Conservation (phyloP, 108 stramenopile species). For the Nitzschia sp. region DNA sequence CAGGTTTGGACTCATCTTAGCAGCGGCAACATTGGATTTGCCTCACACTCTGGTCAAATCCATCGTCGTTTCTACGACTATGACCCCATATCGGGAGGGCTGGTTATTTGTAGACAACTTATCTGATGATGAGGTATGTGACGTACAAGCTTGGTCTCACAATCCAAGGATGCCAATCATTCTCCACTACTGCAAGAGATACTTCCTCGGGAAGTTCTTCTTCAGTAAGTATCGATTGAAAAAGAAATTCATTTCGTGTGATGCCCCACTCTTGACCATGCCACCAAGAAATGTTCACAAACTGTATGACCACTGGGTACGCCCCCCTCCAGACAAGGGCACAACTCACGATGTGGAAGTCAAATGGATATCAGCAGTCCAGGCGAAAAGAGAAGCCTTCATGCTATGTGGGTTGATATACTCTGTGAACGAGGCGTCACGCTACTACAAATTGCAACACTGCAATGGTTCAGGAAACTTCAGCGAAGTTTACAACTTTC, state of each 20-base stretch:
- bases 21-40: constrained; percentile 76
- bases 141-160: background rate
- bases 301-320: constrained; percentile 33
- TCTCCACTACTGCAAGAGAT: constrained; percentile 77
- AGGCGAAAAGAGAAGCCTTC: constrained; percentile 41
- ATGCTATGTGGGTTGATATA: constrained; percentile 54
- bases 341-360: constrained; percentile 35
- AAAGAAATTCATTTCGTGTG: constrained; percentile 46
- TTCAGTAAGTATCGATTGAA: constrained; percentile 56
- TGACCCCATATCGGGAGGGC: constrained; percentile 49
- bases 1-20: constrained; percentile 42
- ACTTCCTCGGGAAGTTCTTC: constrained; percentile 55
- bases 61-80: constrained; percentile 65
- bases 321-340: constrained; percentile 9
- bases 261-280: constrained; percentile 54
- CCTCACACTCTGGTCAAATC: constrained; percentile 63
- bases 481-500: constrained; percentile 15
- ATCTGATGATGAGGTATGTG: constrained; percentile 27
- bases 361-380: background rate
- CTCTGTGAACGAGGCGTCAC: constrained; percentile 58
- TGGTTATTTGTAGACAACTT: constrained; percentile 56
- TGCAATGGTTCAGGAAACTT: constrained; percentile 34
- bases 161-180: constrained; percentile 8
- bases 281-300: constrained; percentile 59
- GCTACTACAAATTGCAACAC: constrained; percentile 60